phyloP scores from a whole-genome alignment of 2,329 filamentous ascomycete species.

The Penicillium sp. region DNA sequence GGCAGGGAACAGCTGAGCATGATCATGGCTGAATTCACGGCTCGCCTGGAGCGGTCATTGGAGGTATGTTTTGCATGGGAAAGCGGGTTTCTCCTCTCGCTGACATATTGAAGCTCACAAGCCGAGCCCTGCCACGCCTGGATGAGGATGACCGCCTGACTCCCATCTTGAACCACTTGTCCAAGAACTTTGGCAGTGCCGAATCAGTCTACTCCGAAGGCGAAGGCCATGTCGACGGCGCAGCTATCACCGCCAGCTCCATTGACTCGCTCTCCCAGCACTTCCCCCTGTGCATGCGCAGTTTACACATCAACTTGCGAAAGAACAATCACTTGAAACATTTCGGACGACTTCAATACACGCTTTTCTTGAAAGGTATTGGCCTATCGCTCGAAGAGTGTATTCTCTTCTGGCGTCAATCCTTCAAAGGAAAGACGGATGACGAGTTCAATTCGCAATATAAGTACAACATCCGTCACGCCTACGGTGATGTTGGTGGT shows the following conservation, averaged over 20 bases:
- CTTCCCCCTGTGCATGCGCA: slow-evolving; percentile 93
- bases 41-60: slow-evolving; percentile 77
- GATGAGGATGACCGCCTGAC: slow-evolving; percentile 94
- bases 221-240: slow-evolving; percentile 68
- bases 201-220: slow-evolving; percentile 78
- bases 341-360: slow-evolving; percentile 90
- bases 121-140: slow-evolving; percentile 86
- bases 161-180: slow-evolving; percentile 79
- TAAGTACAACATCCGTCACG: slow-evolving; percentile 93
- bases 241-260: slow-evolving; percentile 76
- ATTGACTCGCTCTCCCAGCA: slow-evolving; percentile 80
- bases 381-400: slow-evolving; percentile 91
- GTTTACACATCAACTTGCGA: slow-evolving; percentile 83
- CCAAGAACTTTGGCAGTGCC: slow-evolving; percentile 92
- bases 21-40: slow-evolving; percentile 85
- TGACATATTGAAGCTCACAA: slow-evolving; percentile 68
- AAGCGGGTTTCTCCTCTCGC: slow-evolving; percentile 17
- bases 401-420: slow-evolving; percentile 86
- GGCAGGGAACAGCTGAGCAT: slow-evolving; percentile 85
- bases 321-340: slow-evolving; percentile 93
- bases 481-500: slow-evolving; percentile 92
- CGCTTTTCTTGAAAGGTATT: slow-evolving; percentile 94
- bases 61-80: slow-evolving; percentile 64
- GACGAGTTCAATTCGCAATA: slow-evolving; percentile 98
- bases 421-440: slow-evolving; percentile 86